Conservation (phyloP, 257 asterid species). For the Rauvolfia tetraphylla region DNA sequence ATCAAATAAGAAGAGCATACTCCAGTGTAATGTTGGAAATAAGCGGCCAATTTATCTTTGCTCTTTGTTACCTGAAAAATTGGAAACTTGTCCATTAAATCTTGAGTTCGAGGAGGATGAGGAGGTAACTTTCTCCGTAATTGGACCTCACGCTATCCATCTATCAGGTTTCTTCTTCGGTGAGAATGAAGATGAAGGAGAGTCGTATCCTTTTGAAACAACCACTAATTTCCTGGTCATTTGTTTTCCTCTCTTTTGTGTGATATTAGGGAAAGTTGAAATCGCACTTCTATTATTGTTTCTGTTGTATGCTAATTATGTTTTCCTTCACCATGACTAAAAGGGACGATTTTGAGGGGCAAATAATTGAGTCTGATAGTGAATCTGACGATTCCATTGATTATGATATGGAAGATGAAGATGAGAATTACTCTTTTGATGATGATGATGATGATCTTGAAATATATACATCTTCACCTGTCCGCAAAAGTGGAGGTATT, state of each 20-base stretch:
- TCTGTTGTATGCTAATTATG: background rate
- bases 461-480: conserved; percentile 46
- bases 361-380: conserved; percentile 32
- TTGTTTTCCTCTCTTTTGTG: background rate
- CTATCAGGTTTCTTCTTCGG: conserved; percentile 86
- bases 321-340: conserved; percentile 43
- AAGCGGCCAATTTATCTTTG: conserved; percentile 71
- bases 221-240: conserved; percentile 2
- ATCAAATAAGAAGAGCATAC: conserved; percentile 52
- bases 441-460: conserved; percentile 55
- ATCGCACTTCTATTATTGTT: background rate
- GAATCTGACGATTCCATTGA: conserved; percentile 44
- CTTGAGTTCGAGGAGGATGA: conserved; percentile 87
- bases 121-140: conserved; percentile 65
- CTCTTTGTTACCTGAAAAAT: conserved; percentile 60
- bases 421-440: conserved; percentile 45
- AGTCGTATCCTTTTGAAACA: conserved; percentile 55
- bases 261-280: no score
- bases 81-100: conserved; percentile 73
- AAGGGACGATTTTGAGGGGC: conserved; percentile 50
- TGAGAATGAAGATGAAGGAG: conserved; percentile 41
- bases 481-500: conserved; percentile 75
- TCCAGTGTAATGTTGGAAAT: conserved; percentile 82
- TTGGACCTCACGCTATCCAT: conserved; percentile 72
- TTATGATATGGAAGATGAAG: conserved; percentile 54